These are phyloP conservation scores for Elsinoe necatrix DNA, from an alignment of 2,329 filamentous ascomycete genomes.

Conservation along the genomic window DNA sequence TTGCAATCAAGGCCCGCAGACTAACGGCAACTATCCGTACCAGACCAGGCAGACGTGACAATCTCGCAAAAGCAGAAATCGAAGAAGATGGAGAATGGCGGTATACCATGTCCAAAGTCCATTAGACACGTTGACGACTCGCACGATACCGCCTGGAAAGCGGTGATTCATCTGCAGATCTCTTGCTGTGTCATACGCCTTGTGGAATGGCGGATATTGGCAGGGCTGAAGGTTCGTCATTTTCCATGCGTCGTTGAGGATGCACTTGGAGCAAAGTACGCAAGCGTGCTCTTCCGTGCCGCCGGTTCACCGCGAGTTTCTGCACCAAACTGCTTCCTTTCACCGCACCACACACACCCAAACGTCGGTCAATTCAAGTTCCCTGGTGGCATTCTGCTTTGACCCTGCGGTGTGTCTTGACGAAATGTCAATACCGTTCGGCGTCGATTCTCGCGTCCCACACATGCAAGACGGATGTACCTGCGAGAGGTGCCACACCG, in stretches of 20 bases:
- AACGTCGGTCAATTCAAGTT: not conserved
- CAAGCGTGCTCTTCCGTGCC: constrained; percentile 5
- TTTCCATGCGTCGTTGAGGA: not conserved
- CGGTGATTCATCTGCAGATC: constrained; percentile 7
- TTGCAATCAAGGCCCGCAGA: not conserved
- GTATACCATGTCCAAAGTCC: not conserved
- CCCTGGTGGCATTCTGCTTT: not conserved
- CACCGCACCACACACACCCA: constrained; percentile 3
- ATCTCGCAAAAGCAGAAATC: not conserved
- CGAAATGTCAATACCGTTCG: not conserved
- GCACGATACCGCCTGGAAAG: not conserved
- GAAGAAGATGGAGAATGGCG: not conserved
- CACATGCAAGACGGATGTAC: not conserved
- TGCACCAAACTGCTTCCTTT: constrained; percentile 4
- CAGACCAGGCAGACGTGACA: constrained; percentile 1
- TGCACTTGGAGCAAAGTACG: not conserved
- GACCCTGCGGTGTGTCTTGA: not conserved
- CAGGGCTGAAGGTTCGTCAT: constrained; percentile 12
- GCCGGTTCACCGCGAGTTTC: constrained; percentile 9
- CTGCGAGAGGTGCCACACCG: constrained; percentile 1
- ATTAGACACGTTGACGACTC: not conserved
- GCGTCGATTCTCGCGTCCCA: not conserved
- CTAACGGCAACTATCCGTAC: not conserved
- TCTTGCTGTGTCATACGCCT: constrained; percentile 3
- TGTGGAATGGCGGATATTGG: not conserved